phyloP scores from a whole-genome alignment of 371 early-diverging fungal genomes.

The Mortierella sp. region DNA sequence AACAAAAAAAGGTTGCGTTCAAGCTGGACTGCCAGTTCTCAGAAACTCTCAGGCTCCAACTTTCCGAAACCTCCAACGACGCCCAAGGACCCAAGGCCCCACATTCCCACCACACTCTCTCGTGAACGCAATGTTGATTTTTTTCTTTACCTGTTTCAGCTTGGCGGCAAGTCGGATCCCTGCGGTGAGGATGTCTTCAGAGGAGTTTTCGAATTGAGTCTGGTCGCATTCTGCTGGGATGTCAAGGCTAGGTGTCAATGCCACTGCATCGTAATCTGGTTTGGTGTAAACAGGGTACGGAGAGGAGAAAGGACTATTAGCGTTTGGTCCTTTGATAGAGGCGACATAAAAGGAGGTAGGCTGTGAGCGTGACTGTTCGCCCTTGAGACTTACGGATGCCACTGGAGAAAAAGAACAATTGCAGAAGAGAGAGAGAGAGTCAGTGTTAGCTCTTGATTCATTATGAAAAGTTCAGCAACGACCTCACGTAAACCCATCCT shows the following conservation, averaged over 20 bases:
- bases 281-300: not conserved
- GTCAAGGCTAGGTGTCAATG: conserved; percentile 61
- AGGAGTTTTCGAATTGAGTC: conserved; percentile 60
- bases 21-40: not conserved
- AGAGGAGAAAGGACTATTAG: not conserved
- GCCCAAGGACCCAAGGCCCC: not conserved
- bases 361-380: not conserved
- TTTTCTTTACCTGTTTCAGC: conserved; percentile 59
- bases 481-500: not conserved
- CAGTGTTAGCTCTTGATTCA: not conserved
- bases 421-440: not conserved
- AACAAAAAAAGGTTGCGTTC: not conserved
- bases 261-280: conserved; percentile 73
- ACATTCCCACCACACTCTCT: not conserved
- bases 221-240: conserved; percentile 69
- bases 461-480: not conserved
- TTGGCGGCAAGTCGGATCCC: conserved; percentile 60
- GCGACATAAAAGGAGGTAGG: too few relatives aligned
- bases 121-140: not conserved
- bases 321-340: not conserved
- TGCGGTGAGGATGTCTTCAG: conserved; percentile 57
- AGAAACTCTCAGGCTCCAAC: not conserved
- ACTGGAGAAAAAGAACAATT: conserved; percentile 14
- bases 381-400: conserved; percentile 72
- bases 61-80: not conserved